Evolutionary conservation across 2,329 filamentous ascomycete species (phyloP), one percentile per base, ranked within the genome.

Genomic region (Lecanicillium sp.): DNA sequence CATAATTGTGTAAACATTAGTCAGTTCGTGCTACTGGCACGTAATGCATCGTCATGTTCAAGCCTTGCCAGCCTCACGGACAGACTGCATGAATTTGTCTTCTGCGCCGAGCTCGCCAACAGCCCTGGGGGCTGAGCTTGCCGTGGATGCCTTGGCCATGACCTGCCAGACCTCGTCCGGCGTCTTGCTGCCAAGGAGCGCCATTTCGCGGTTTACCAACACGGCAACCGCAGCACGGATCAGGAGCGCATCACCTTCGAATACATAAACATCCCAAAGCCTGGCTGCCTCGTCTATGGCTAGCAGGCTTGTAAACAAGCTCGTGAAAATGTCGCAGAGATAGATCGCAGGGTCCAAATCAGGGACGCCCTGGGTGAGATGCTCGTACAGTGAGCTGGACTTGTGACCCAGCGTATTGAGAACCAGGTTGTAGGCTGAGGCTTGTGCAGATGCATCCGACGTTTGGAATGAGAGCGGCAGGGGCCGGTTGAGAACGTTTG

Each of bases 231-330:
- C 82, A 2, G 83, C 83, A 0, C 84, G 67, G 6, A 90, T 73
- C 0, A 89, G 64, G 2, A 85, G 67, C 1, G 74, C 68, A 46
- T 94, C 86, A 18, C 85, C 84, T 53, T 94, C 86, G 47, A 94
- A 87, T 3, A 85, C 78, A 48, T 85, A 87, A 0, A 90, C 76
- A 46, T 94, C 86, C 83, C 84, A 90, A 11, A 92, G 60, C 3
- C 86, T 67, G 2, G 78, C 75, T 4, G 78, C 82, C 48, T 83
- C 74, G 50, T 89, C 85, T 13, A 88, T 68, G 7, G 73, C 71
- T 4, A 86, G 61, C 29, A 73, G 65, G 13, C 62, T 59, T 0
- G 81, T 81, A 54, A 86, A 85, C 5, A 87, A 63, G 13, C 68
- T 68, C 5, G 71, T 72, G 50, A 86, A 83, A 37, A 85, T 63